Conservation (phyloP, 2,329 filamentous ascomycete species). For the Penicillium sp. region DNA sequence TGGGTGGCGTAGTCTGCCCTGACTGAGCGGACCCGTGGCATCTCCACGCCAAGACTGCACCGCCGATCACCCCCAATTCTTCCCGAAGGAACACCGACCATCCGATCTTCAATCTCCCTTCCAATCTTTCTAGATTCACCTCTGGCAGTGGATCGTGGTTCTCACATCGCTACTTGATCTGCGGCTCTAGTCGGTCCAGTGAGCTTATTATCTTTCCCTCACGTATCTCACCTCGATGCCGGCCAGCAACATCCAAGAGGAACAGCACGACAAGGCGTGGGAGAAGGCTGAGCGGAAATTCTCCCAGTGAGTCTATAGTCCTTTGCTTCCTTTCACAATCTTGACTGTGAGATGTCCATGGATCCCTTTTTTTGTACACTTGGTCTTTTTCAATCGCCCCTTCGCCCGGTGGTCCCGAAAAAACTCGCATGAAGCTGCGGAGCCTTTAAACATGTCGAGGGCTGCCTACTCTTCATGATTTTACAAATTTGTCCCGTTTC, state of each 20-base stretch:
- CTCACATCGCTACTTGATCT: not conserved
- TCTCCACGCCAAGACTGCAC: constrained; percentile 29
- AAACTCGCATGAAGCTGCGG: not conserved
- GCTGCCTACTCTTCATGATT: not conserved
- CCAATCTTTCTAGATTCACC: constrained; percentile 18
- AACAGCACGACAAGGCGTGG: constrained; percentile 51
- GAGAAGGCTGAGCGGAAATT: constrained; percentile 64
- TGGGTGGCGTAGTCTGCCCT: not conserved
- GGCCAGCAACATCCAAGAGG: constrained; percentile 18
- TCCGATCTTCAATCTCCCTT: constrained; percentile 22
- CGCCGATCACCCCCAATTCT: constrained; percentile 24
- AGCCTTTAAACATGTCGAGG: not conserved
- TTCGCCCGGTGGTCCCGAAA: not conserved
- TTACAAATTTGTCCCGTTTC: not conserved
- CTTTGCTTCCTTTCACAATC: not conserved
- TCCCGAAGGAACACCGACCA: constrained; percentile 18
- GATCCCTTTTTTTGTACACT: not conserved
- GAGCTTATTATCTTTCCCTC: not conserved
- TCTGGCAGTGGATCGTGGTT: not conserved
- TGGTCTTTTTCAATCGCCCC: not conserved
- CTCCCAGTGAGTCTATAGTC: constrained; percentile 53
- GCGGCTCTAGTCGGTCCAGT: not conserved
- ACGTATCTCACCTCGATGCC: constrained; percentile 19
- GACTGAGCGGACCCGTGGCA: not conserved
- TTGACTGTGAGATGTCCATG: not conserved